phyloP scores from a whole-genome alignment of 139 green algal species.

The Volvox africanus region DNA sequence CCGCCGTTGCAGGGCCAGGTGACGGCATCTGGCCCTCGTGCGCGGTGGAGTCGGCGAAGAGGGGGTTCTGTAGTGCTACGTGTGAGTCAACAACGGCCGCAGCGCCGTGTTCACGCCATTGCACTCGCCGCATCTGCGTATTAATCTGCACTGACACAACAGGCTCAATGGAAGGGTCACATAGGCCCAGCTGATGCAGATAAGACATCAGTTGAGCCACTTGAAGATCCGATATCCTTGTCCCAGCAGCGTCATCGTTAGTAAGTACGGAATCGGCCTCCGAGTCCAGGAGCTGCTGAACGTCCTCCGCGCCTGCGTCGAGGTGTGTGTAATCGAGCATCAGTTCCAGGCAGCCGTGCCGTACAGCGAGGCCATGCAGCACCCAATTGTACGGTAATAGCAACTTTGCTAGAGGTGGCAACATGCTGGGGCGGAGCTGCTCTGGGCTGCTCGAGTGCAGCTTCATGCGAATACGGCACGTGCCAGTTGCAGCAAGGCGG shows the following conservation, averaged over 20 bases:
- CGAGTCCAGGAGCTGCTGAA: no score
- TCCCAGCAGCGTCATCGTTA: no score
- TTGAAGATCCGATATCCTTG: not conserved
- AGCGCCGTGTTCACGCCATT: not conserved
- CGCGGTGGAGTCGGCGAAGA: no score
- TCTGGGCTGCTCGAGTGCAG: constrained; percentile 1
- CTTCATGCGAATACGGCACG: constrained; percentile 32
- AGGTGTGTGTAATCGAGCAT: constrained; percentile 35
- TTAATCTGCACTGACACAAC: not conserved
- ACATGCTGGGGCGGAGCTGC: not conserved
- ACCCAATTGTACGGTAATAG: constrained; percentile 22
- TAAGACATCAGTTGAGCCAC: not conserved
- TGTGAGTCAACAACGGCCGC: not conserved
- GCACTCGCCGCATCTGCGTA: not conserved
- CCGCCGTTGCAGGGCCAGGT: no score
- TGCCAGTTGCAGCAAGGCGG: no score
- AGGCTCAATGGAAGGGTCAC: constrained; percentile 8
- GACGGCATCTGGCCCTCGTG: not conserved
- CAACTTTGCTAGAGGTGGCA: not conserved
- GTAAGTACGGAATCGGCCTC: no score
- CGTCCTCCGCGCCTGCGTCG: not conserved
- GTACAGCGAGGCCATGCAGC: not conserved
- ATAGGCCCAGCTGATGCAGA: constrained; percentile 5
- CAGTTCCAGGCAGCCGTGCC: constrained; percentile 23
- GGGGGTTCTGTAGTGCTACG: no score